Evolutionary conservation across 176 grass and related monocot genomes (phyloP).

Genomic region (Melocanna baccifera): DNA sequence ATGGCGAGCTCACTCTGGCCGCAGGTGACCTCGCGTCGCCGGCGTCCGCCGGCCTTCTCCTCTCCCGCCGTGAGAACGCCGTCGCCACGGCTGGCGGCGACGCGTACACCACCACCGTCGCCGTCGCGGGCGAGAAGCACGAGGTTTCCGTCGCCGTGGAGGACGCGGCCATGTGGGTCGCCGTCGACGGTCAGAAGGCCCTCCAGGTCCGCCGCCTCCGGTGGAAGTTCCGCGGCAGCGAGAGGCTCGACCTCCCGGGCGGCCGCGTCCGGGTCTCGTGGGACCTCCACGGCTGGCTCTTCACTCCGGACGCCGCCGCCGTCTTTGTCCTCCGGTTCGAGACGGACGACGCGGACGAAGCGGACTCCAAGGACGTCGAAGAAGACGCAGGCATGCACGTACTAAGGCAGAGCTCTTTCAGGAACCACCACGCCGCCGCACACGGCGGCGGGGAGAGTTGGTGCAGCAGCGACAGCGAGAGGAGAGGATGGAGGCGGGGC

Average conservation of each 20-base stretch:
- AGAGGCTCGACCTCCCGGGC: slow-evolving; percentile 38
- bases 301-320: slow-evolving; percentile 42
- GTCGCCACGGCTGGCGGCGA: not conserved
- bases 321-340: slow-evolving; percentile 71
- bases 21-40: slow-evolving; percentile 39
- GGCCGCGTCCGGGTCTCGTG: slow-evolving; percentile 47
- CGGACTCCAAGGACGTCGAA: not conserved
- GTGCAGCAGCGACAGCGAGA: slow-evolving; percentile 27
- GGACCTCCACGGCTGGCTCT: slow-evolving; percentile 79
- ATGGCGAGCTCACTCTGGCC: slow-evolving; percentile 57
- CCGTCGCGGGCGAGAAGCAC: slow-evolving; percentile 38
- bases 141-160: slow-evolving; percentile 51
- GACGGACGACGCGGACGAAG: not conserved
- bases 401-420: slow-evolving; percentile 16
- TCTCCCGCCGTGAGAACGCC: slow-evolving; percentile 49
- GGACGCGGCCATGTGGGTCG: slow-evolving; percentile 47
- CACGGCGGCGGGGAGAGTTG: slow-evolving; percentile 22
- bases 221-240: slow-evolving; percentile 77
- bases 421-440: not conserved
- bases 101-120: slow-evolving; percentile 47
- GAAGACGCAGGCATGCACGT: not conserved
- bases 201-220: slow-evolving; percentile 61
- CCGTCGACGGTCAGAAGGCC: slow-evolving; percentile 46
- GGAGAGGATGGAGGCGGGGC: slow-evolving; percentile 28
- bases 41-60: slow-evolving; percentile 20